Percentiles rank a stretch among this genome's conserved stretches.
These are phyloP conservation scores for Pelargonium myrrhifolium DNA, from an alignment of 441 rosid species.

Conservation along the genomic window DNA sequence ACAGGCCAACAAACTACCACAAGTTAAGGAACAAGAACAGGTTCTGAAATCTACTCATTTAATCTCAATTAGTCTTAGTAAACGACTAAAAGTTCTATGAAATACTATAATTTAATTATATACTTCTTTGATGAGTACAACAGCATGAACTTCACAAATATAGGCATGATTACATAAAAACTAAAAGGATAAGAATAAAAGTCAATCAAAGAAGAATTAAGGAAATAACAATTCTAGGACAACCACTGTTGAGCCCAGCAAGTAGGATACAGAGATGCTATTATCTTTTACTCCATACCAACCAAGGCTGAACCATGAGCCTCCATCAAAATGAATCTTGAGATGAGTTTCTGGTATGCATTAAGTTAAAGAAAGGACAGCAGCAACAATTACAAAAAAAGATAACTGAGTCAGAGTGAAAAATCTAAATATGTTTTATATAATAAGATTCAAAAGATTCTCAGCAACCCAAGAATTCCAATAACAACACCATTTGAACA, in stretches of 20 bases:
- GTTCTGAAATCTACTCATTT: conserved; percentile 1
- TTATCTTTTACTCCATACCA: conserved; percentile 33
- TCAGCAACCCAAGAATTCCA: neutral
- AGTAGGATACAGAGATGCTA: conserved; percentile 52
- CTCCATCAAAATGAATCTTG: conserved; percentile 41
- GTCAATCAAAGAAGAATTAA: neutral
- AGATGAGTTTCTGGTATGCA: conserved; percentile 39
- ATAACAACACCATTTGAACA: neutral
- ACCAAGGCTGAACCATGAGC: conserved; percentile 43
- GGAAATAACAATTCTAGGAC: conserved; percentile 8
- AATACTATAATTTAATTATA: neutral
- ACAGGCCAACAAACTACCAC: conserved; percentile 25
- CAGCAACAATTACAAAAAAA: conserved; percentile 21
- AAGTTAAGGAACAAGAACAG: conserved; percentile 34
- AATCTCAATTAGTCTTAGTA: neutral
- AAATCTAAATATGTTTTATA: neutral
- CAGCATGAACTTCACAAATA: conserved; percentile 1
- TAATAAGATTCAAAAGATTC: neutral
- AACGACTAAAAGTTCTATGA: neutral
- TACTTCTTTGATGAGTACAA: neutral
- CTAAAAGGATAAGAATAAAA: neutral
- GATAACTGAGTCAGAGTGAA: conserved; percentile 3
- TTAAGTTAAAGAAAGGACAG: conserved; percentile 42
- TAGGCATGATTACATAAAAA: conserved; percentile 5
- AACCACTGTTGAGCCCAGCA: conserved; percentile 20